phyloP scores from a whole-genome alignment of 2,329 filamentous ascomycete species.

The Epicoccum sorghinum region DNA sequence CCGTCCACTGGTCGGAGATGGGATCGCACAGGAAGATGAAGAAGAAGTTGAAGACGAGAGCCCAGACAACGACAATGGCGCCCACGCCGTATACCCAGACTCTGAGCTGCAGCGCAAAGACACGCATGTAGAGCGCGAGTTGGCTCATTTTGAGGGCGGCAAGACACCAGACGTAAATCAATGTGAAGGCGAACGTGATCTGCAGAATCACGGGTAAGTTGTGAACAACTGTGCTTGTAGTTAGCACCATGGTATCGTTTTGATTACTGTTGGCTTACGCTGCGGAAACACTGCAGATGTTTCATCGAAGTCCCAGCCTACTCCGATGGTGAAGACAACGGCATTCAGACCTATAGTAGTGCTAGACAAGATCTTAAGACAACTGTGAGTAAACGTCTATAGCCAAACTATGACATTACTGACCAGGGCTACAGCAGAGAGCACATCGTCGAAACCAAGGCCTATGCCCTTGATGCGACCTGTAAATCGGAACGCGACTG shows the following conservation, averaged over 20 bases:
- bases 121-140: constrained; percentile 27
- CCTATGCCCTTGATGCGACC: constrained; percentile 26
- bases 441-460: constrained; percentile 24
- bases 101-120: constrained; percentile 21
- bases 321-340: constrained; percentile 25
- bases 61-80: constrained; percentile 25
- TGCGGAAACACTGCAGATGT: constrained; percentile 18
- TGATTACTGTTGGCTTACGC: constrained; percentile 11
- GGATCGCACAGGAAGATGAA: constrained; percentile 33
- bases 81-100: constrained; percentile 22
- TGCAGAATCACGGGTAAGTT: constrained; percentile 31
- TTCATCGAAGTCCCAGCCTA: constrained; percentile 24
- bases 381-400: neutral
- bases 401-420: neutral
- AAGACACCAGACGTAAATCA: constrained; percentile 31
- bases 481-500: constrained; percentile 19
- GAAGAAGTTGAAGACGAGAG: constrained; percentile 30
- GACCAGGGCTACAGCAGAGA: constrained; percentile 24
- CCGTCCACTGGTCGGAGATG: constrained; percentile 31
- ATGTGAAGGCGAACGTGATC: constrained; percentile 28
- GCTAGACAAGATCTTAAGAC: constrained; percentile 17
- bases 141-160: constrained; percentile 29
- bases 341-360: constrained; percentile 29
- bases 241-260: neutral
- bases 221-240: constrained; percentile 17